Conservation (phyloP, 345 rosid species). For the Rhodomyrtus tomentosa region DNA sequence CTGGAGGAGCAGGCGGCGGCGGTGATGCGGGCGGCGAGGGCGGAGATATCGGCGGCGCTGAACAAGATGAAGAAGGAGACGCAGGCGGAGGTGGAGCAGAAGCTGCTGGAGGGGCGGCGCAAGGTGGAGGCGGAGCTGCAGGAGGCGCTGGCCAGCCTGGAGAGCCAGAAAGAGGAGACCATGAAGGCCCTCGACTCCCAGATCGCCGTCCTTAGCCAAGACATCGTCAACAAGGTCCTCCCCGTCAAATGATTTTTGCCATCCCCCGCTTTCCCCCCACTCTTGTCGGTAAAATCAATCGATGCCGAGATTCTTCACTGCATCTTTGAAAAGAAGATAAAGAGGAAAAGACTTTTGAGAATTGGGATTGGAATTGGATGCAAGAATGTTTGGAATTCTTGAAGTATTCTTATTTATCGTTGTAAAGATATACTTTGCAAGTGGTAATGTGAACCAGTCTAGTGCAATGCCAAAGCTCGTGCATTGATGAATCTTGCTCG, state of each 20-base stretch:
- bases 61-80: slow-evolving; percentile 93
- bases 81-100: slow-evolving; percentile 58
- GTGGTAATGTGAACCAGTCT: not conserved
- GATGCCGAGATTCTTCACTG: not conserved
- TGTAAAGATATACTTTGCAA: not conserved
- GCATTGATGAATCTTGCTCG: not conserved
- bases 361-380: not conserved
- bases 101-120: slow-evolving; percentile 54
- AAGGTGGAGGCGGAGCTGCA: slow-evolving; percentile 71
- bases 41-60: slow-evolving; percentile 81
- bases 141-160: slow-evolving; percentile 65
- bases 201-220: slow-evolving; percentile 64
- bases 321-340: not conserved
- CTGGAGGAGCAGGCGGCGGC: slow-evolving; percentile 80
- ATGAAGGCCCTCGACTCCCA: slow-evolving; percentile 70
- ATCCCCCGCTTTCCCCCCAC: not conserved
- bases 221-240: slow-evolving; percentile 86
- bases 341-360: not conserved
- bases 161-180: slow-evolving; percentile 83
- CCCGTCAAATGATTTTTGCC: slow-evolving; percentile 24
- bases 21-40: slow-evolving; percentile 77
- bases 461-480: not conserved
- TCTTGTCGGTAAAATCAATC: not conserved
- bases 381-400: not conserved
- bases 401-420: not conserved